Base-by-base conservation (phyloP, 2,329 filamentous ascomycete species). In the Claviceps sp. region DNA sequence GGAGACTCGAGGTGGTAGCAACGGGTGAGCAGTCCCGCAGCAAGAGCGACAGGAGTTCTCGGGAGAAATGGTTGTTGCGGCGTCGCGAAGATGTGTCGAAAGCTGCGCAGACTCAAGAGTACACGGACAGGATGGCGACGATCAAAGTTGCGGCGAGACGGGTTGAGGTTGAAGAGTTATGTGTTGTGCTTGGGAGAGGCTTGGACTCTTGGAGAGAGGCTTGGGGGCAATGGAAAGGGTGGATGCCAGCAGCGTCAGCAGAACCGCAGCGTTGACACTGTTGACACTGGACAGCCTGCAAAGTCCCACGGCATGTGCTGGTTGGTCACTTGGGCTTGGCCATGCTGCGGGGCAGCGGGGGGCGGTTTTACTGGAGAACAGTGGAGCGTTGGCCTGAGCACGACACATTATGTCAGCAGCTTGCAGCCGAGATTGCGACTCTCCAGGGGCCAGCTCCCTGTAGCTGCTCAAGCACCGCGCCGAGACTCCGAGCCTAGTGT, bases 121-220 rank as follows among this genome's bases (percentile, higher is more conserved):
- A 49, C 20, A 52, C 8, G 42, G n/a, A 16, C 47, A 38, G 26
- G 20, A 36, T 14, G 30, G 24, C 5, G n/a, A 47, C 47, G 14
- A 34, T 22, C 30, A 49, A 36, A 24, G 49, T 41, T 43, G 34
- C 47, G 49, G 44, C 49, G 26, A 54, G 49, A 45, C 6, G 45
- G 44, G 38, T 44, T 42, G 44, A 42, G 43, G 26, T 43, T 34
- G 37, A 34, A 42, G 42, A 30, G 48, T 36, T 18, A 22, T 3
- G 38, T 30, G 37, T 18, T 42, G 14, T 36, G 44, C 3, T 30
- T 20, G 41, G n/a, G 40, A 41, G 30, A 41, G 30, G 30, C 30
- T 11, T 34, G 30, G 30, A 34, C 9, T 34, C 4, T 11, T 34
- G 30, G 30, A 40, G 49, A 49, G 22, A 14, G 34, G 34, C 26